A percentile compares a stretch with the other conserved stretches of the same genome.
These are phyloP conservation scores for Microsporum audouinii DNA, from an alignment of 2,329 filamentous ascomycete species.

Conservation along the genomic window DNA sequence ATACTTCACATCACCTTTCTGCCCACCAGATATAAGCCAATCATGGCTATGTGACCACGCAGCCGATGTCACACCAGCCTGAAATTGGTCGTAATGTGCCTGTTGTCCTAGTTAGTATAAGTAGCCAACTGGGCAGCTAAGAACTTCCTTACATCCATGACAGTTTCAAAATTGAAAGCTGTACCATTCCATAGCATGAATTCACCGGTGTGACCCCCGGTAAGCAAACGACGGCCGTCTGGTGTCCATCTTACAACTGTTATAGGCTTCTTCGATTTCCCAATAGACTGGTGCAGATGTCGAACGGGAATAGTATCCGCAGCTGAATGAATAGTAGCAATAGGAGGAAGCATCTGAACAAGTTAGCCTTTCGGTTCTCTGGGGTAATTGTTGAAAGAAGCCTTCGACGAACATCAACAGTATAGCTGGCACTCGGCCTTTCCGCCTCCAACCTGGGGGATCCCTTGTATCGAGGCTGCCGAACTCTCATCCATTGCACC, in stretches of 20 bases:
- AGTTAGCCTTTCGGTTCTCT: conserved; percentile 5
- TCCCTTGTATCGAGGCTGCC: conserved; percentile 63
- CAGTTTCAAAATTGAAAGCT: conserved; percentile 98
- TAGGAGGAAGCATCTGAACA: conserved; percentile 69
- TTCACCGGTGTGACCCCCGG: conserved; percentile 89
- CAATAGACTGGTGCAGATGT: conserved; percentile 92
- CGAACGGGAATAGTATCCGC: conserved; percentile 87
- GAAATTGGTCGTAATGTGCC: conserved; percentile 60
- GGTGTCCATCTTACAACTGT: conserved; percentile 97
- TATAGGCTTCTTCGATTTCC: conserved; percentile 95
- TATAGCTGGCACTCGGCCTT: conserved; percentile 76
- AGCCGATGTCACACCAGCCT: conserved; percentile 35
- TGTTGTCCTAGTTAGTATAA: conserved; percentile 15
- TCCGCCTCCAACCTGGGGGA: conserved; percentile 64
- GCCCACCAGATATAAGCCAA: conserved; percentile 91
- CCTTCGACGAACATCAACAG: conserved; percentile 59
- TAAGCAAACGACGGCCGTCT: conserved; percentile 80
- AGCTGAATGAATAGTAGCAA: conserved; percentile 59
- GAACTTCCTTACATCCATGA: conserved; percentile 58
- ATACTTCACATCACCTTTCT: conserved; percentile 93
- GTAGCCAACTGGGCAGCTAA: neutral
- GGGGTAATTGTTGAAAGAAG: neutral
- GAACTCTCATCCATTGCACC: conserved; percentile 80
- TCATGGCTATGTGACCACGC: conserved; percentile 88
- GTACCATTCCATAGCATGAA: conserved; percentile 99